Evolutionary conservation across 768 basidiomycete species (phyloP).

Genomic region (Leccinum barrowsii): DNA sequence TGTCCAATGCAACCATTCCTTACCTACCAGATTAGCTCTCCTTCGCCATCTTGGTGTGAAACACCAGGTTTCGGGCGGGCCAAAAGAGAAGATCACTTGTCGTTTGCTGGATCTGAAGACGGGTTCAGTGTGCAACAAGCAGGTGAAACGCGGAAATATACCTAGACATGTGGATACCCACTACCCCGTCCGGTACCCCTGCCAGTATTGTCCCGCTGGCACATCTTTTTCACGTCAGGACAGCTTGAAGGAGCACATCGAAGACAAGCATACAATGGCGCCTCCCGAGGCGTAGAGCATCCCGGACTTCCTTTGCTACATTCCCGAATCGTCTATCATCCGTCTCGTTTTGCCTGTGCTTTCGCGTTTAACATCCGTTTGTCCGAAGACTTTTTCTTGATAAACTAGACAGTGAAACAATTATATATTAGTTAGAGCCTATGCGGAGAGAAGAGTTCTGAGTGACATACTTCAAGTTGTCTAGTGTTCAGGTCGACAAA

Average conservation of each 20-base stretch:
- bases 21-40: slow-evolving; percentile 4
- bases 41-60: slow-evolving; percentile 12
- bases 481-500: not conserved
- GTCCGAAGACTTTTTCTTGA: not conserved
- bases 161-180: slow-evolving; percentile 20
- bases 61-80: slow-evolving; percentile 9
- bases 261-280: slow-evolving; percentile 1
- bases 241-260: slow-evolving; percentile 14
- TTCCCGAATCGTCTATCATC: not conserved
- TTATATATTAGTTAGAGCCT: not conserved
- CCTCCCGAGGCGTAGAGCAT: not conserved
- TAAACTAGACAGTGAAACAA: not conserved
- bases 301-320: not conserved
- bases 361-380: not conserved
- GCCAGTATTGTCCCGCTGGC: slow-evolving; percentile 7
- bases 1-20: not conserved
- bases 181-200: slow-evolving; percentile 12
- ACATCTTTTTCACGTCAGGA: slow-evolving; percentile 25
- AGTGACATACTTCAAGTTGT: not conserved
- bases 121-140: not conserved
- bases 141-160: slow-evolving; percentile 11
- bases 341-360: not conserved
- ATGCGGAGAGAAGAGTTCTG: too few species aligned
- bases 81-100: slow-evolving; percentile 3
- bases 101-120: slow-evolving; percentile 3